A percentile compares a stretch with the other conserved stretches of the same genome.
phyloP scores from a whole-genome alignment of 176 grass and related monocot genomes.

The Aegilops bicornis region DNA sequence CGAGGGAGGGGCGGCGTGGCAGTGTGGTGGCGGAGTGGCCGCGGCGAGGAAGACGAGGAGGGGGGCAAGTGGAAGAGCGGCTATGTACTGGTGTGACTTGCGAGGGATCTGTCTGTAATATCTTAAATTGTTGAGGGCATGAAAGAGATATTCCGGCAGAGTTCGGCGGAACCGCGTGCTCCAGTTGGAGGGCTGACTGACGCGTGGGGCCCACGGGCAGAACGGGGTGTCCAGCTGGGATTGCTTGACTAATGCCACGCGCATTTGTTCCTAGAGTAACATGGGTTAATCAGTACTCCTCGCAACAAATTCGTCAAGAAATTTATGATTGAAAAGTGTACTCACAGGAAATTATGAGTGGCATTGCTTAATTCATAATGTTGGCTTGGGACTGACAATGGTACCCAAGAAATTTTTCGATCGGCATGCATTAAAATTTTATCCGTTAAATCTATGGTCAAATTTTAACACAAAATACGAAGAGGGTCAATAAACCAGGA shows the following conservation, averaged over 20 bases:
- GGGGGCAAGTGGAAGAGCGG: constrained; percentile 33
- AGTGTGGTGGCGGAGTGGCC: not conserved
- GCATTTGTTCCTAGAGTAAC: not conserved
- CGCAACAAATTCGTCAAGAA: not conserved
- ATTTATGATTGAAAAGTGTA: not conserved
- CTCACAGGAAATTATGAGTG: no score
- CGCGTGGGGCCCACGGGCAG: not conserved
- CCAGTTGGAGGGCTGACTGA: constrained; percentile 29
- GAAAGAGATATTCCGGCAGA: not conserved
- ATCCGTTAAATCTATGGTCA: no score
- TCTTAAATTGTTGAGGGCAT: fast-evolving
- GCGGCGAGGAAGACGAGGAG: constrained; percentile 27
- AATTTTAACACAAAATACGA: no score
- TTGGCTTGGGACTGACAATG: no score
- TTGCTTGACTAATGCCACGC: constrained; percentile 25
- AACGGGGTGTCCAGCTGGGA: constrained; percentile 30
- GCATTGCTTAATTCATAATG: no score
- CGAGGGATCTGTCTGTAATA: not conserved
- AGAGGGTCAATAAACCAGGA: no score
- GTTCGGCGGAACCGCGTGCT: constrained; percentile 12
- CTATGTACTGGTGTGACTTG: not conserved
- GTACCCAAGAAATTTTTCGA: no score
- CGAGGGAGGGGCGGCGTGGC: constrained; percentile 1
- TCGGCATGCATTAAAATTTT: no score
- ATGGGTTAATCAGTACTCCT: not conserved